Base-by-base conservation (phyloP, 345 rosid genomes). In the Anastatica hierochuntica region DNA sequence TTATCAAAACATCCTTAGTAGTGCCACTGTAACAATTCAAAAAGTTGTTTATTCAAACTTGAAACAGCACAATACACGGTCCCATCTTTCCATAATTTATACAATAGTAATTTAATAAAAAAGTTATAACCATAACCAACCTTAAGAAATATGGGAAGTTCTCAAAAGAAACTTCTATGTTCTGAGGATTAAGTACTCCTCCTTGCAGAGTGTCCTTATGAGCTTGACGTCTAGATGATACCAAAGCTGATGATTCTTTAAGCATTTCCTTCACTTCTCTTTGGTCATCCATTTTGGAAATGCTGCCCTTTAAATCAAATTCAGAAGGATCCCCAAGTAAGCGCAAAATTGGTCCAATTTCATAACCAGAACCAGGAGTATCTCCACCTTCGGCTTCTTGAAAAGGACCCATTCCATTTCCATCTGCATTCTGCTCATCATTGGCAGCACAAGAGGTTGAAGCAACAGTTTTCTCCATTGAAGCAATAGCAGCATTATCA, bases 111-210 rank as follows among this genome's bases (percentile, higher is more conserved):
- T 29, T 3, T 23, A 20, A 43, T 19, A 15, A 16, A 14, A 35
- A 4, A 43, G 9, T 30, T 37, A 14, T 31, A 11, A 33, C 21
- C 17, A 42, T 40, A 5, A 68, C 72, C 67, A 42, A 92, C 97
- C 97, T 88, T 66, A 92, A 67, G 42, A 69, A 92, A 63, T 92
- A 92, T 18, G 97, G 97, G 49, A 92, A 88, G 58, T 66, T 75
- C 43, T 83, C 86, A 42, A 88, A 83, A 24, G 97, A 79, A 63
- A 83, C 78, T 19, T 83, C 90, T 52, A 83, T 72, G 46, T 72
- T 69, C 37, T 78, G 83, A 29, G 97, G 80, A 64, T 60, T 67
- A 12, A 85, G 69, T 62, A 88, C 60, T 65, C 85, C 86, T 68
- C 71, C 80, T 49, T 49, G 78, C 56, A 92, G 55, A 72, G 69